Evolutionary conservation across 768 basidiomycete genomes (phyloP), one percentile per base, ranked within the genome.

Genomic region (Trametes sanguinea): DNA sequence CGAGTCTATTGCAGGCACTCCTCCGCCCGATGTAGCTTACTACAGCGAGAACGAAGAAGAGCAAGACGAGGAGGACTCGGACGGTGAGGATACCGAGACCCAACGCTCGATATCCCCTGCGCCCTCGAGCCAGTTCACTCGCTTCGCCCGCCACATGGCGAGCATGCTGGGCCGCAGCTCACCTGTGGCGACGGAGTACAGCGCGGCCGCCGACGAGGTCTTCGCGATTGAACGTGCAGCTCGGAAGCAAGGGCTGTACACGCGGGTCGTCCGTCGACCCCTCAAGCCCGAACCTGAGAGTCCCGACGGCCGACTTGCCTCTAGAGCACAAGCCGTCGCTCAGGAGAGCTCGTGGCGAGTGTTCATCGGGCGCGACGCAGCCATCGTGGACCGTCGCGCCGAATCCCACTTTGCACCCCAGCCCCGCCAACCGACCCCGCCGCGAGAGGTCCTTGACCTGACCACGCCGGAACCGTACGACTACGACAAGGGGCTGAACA

Each of bases 281-380:
- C 61, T 67, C 30, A 56, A 67, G 61, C 44, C 57, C 17, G 57
- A 61, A 35, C 33, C 63, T 53, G 48, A n/a, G 45, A 63, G 44
- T 55, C 47, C 52, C n/a, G 42, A 10, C 40, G 8, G 3, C 39
- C 39, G 30, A 2, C 48, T 43, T 30, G 16, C 9, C 42, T 16
- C 9, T 17, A 2, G 29, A 46, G 54, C 61, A 1, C 58, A 51
- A 51, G 16, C 57, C 8, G 35, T 64, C 42, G 51, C 44, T 55
- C 65, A 63, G 54, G 68, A 69, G 29, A 47, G 61, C 40, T 74
- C 75, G 37, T 75, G 73, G 72, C 75, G 73, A 73, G 53, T 77
- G 55, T 69, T 76, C 37, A 54, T 76, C 57, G 75, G 76, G 13
- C 66, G 67, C 57, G 68, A 73, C 55, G 61, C 61, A 33, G 62